phyloP scores from a whole-genome alignment of 371 early-diverging fungal species.

The Lichtheimia ramosa region DNA sequence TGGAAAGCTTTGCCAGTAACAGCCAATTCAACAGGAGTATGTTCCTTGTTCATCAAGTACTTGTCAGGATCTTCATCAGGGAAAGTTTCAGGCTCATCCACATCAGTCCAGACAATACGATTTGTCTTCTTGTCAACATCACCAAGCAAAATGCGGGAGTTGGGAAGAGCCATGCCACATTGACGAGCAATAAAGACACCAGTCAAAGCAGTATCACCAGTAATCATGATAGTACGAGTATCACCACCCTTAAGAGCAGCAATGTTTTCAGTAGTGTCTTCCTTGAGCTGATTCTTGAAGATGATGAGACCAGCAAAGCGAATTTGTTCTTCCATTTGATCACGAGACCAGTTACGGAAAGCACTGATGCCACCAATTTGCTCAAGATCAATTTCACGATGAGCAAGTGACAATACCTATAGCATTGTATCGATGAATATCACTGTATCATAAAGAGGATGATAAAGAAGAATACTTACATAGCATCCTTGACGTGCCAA shows the following conservation, averaged over 20 bases:
- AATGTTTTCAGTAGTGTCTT: constrained; percentile 69
- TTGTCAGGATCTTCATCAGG: not conserved
- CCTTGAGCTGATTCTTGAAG: constrained; percentile 83
- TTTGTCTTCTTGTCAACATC: constrained; percentile 67
- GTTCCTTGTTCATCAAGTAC: constrained; percentile 1
- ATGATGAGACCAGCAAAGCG: constrained; percentile 68
- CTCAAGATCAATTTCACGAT: constrained; percentile 28
- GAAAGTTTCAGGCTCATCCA: constrained; percentile 17
- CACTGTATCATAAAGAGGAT: too few species aligned
- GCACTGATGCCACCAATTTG: constrained; percentile 35
- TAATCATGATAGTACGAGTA: constrained; percentile 84
- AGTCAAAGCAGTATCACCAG: constrained; percentile 89
- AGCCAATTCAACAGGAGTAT: constrained; percentile 52
- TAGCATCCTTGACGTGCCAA: constrained; percentile 76
- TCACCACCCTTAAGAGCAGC: constrained; percentile 72
- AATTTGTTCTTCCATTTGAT: constrained; percentile 63
- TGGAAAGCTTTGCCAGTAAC: constrained; percentile 71
- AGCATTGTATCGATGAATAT: too few species aligned
- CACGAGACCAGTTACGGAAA: constrained; percentile 43
- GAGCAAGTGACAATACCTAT: constrained; percentile 64
- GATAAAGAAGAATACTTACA: constrained; percentile 28
- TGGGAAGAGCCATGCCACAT: constrained; percentile 27
- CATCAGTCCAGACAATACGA: constrained; percentile 32
- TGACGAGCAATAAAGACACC: constrained; percentile 68
- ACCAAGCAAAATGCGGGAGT: constrained; percentile 55